phyloP scores from a whole-genome alignment of 2,329 filamentous ascomycete species.

The Sclerotiophoma versabilis region DNA sequence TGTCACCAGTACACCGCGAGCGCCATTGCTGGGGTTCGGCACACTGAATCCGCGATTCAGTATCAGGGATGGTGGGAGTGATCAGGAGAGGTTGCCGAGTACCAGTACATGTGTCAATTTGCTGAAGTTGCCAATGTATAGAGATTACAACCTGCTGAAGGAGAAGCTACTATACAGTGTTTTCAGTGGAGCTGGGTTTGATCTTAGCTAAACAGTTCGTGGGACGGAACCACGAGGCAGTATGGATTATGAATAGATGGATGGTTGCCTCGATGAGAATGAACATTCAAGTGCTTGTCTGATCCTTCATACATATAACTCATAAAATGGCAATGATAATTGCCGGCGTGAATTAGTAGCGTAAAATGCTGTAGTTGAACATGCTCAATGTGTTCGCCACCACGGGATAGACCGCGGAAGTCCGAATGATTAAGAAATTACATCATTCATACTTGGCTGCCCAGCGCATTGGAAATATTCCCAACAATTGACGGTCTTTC shows the following conservation, averaged over 20 bases:
- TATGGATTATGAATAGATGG: background rate
- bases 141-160: constrained; percentile 67
- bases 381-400: too few species aligned
- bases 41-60: constrained; percentile 86
- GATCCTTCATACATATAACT: too few species aligned
- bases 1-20: constrained; percentile 90
- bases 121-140: constrained; percentile 88
- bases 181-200: constrained; percentile 89
- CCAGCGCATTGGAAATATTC: background rate
- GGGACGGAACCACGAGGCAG: background rate
- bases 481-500: too few species aligned
- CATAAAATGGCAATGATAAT: too few species aligned
- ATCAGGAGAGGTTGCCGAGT: constrained; percentile 82
- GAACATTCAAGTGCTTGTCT: too few species aligned
- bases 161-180: constrained; percentile 90
- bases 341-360: too few species aligned
- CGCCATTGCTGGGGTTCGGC: constrained; percentile 86
- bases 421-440: too few species aligned
- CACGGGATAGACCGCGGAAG: too few species aligned
- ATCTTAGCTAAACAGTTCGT: constrained; percentile 56
- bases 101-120: constrained; percentile 97
- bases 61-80: constrained; percentile 81
- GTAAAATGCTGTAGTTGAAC: too few species aligned
- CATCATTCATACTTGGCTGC: too few species aligned
- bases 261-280: background rate